Conservation (phyloP, 2,329 filamentous ascomycete species). For the Calycina herbarum region DNA sequence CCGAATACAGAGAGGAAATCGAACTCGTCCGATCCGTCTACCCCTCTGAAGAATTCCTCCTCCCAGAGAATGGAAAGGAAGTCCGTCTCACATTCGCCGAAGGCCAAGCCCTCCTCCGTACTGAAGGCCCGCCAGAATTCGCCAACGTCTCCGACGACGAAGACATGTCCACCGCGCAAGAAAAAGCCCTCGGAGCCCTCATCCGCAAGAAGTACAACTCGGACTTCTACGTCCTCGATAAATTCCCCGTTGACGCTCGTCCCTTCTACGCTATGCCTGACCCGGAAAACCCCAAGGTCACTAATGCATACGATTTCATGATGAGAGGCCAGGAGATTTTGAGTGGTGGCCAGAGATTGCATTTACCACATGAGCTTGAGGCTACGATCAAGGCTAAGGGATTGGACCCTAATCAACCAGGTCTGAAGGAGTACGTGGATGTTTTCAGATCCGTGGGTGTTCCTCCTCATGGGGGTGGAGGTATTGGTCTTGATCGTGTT, state of each 20-base stretch:
- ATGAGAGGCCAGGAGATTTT: constrained; percentile 91
- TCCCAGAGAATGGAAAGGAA: constrained; percentile 72
- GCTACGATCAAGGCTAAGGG: constrained; percentile 76
- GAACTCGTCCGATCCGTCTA: constrained; percentile 72
- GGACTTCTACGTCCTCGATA: constrained; percentile 96
- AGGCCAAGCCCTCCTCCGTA: constrained; percentile 73
- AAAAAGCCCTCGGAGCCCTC: constrained; percentile 84
- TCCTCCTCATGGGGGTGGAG: constrained; percentile 87
- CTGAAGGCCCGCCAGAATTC: constrained; percentile 68
- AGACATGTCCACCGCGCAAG: constrained; percentile 77
- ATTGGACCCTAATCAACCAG: constrained; percentile 69
- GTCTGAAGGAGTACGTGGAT: constrained; percentile 89
- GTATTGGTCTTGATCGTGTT: constrained; percentile 86
- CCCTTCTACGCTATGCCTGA: constrained; percentile 92
- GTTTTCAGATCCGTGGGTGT: constrained; percentile 79
- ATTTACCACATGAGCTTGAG: constrained; percentile 74
- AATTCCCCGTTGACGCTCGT: constrained; percentile 85
- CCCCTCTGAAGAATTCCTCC: constrained; percentile 74
- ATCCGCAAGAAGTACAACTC: constrained; percentile 87
- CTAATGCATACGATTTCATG: constrained; percentile 78
- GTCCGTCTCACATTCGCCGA: constrained; percentile 77
- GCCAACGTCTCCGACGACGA: constrained; percentile 72
- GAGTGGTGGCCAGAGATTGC: constrained; percentile 88
- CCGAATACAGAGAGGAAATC: constrained; percentile 66
- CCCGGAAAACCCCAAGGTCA: constrained; percentile 63